phyloP scores from a whole-genome alignment of 371 early-diverging fungal species.

The Mucor circinelloides region DNA sequence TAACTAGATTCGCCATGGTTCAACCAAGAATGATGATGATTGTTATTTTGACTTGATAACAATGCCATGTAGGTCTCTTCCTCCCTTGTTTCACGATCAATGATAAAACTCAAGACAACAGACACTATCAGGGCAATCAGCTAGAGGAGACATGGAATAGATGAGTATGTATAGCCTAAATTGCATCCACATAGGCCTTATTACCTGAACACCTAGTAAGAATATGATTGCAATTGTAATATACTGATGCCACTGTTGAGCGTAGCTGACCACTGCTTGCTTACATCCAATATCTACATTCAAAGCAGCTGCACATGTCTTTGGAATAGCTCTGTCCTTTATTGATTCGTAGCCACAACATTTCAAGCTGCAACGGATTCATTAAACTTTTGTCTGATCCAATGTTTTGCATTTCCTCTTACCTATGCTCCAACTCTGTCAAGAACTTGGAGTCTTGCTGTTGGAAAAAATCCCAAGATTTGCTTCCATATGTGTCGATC shows the following conservation, averaged over 20 bases:
- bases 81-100: slow-evolving; percentile 28
- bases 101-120: slow-evolving; percentile 15
- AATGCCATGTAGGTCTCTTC: slow-evolving; percentile 29
- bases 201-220: slow-evolving; percentile 20
- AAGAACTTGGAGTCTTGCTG: slow-evolving; percentile 29
- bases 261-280: slow-evolving; percentile 1
- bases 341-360: slow-evolving; percentile 33
- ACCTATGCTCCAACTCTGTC: slow-evolving; percentile 32
- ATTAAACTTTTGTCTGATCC: not conserved
- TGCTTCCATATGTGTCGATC: slow-evolving; percentile 34
- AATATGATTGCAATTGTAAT: slow-evolving; percentile 11
- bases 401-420: slow-evolving; percentile 1
- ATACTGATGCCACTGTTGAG: slow-evolving; percentile 23
- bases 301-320: slow-evolving; percentile 11
- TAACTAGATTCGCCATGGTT: not conserved
- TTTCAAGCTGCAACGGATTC: slow-evolving; percentile 15
- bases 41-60: slow-evolving; percentile 19
- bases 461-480: slow-evolving; percentile 34
- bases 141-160: not conserved
- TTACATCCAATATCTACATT: slow-evolving; percentile 20
- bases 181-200: not conserved
- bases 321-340: slow-evolving; percentile 24
- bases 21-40: slow-evolving; percentile 10
- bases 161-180: not conserved
- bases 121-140: slow-evolving; percentile 17